Base-by-base conservation (phyloP, 129 eudicot genomes). In the Ambrosia artemisiifolia region DNA sequence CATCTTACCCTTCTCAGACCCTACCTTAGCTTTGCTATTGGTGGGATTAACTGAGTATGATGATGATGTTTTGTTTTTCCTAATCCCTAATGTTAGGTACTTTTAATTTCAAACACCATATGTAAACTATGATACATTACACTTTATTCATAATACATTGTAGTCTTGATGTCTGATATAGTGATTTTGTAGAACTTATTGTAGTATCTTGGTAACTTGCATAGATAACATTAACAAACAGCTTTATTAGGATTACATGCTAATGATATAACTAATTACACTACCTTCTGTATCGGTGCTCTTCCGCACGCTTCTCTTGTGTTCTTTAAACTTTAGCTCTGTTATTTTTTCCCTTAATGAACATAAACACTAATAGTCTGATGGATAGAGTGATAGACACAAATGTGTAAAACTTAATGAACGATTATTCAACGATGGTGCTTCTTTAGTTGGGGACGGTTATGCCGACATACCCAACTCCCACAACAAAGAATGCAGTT, bases 401-500 rank as follows among this genome's bases (percentile, higher is more conserved):
- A 51, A 42, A 19, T 60, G 38, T 64, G 24, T 44, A 19, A 17
- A 57, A 33, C 44, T 51, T 61, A 8, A 59, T 43, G 0, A 24
- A 24, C 28, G 28, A 24, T 24, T 24, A 24, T 24, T 24, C 49
- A 30, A 67, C 40, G 13, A n/a, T 63, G 2, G 43, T 36, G 62
- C 57, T 67, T 34, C 70, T 17, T 72, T 82, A 83, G 73, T 67
- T 75, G 76, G 88, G 69, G 73, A 82, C 81, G 20, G 79, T 64
- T 50, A 87, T 86, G 30, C 97, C 97, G 0, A 91, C 83, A 48
- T 81, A 86, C 28, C 90, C 95, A 47, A 88, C 63, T 54, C 97
- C 97, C 0, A 88, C 60, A 19, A 77, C 46, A 67, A 91, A 88
- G 86, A 91, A 91, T 5, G 97, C 97, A 28, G 69, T 80, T 9